phyloP scores from a whole-genome alignment of 805 yeast species.

The Yarrowia yakushimensis region DNA sequence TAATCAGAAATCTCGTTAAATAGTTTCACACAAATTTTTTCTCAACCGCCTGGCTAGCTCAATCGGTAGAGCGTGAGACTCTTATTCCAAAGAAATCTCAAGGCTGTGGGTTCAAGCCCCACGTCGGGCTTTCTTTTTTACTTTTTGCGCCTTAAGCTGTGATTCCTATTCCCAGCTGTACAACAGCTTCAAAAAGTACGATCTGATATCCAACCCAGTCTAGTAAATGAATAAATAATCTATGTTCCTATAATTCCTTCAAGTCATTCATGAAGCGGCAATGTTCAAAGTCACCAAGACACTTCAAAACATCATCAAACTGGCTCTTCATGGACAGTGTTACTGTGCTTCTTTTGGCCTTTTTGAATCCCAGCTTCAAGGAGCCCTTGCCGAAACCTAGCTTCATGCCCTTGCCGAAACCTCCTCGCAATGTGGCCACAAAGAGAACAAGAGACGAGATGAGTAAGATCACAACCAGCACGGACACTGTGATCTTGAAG shows the following conservation, averaged over 20 bases:
- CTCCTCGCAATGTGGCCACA: background rate
- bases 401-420: background rate
- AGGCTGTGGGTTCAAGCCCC: constrained; percentile 23
- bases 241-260: background rate
- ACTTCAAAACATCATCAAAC: constrained; percentile 30
- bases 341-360: background rate
- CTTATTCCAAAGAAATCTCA: background rate
- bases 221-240: background rate
- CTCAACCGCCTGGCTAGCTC: constrained; percentile 23
- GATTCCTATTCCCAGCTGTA: too few relatives aligned
- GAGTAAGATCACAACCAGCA: constrained; percentile 26
- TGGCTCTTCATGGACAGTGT: constrained; percentile 25
- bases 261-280: constrained; percentile 18
- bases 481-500: constrained; percentile 24
- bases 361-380: background rate
- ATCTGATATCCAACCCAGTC: too few relatives aligned
- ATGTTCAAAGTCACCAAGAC: constrained; percentile 28
- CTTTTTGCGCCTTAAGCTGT: background rate
- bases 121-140: constrained; percentile 11
- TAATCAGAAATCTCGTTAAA: too few relatives aligned
- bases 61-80: constrained; percentile 17
- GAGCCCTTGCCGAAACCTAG: background rate
- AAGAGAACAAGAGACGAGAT: background rate
- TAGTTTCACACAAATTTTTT: too few relatives aligned
- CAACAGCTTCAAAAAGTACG: too few relatives aligned